Conservation (phyloP, 352 stramenopile genomes). For the Blastocystis sp. region DNA sequence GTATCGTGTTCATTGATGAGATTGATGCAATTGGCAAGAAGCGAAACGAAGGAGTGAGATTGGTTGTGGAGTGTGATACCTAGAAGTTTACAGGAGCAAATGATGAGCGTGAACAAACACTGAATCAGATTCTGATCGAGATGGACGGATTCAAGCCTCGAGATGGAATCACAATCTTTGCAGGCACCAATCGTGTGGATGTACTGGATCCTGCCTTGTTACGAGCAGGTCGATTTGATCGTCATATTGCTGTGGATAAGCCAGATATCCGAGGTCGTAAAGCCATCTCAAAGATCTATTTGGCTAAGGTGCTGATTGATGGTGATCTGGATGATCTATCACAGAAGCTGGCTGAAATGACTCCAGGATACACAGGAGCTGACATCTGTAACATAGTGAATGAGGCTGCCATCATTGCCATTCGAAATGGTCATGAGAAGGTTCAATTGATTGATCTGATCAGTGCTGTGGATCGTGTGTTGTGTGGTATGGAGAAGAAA, state of each 20-base stretch:
- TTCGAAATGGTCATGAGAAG: conserved; percentile 77
- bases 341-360: conserved; percentile 85
- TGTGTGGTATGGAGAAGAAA: conserved; percentile 89
- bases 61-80: not conserved
- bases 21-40: conserved; percentile 85
- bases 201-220: conserved; percentile 96
- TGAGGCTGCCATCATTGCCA: conserved; percentile 92
- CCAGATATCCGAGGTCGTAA: conserved; percentile 91
- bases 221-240: conserved; percentile 91
- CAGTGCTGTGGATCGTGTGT: conserved; percentile 89
- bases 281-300: conserved; percentile 92
- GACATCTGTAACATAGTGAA: conserved; percentile 99
- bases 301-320: conserved; percentile 86
- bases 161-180: conserved; percentile 89
- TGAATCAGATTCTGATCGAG: conserved; percentile 98
- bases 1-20: conserved; percentile 99
- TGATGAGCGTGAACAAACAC: conserved; percentile 97
- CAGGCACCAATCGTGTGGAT: conserved; percentile 92
- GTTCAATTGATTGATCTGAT: conserved; percentile 96
- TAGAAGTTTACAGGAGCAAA: conserved; percentile 74
- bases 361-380: conserved; percentile 79
- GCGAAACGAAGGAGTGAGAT: not conserved
- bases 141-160: conserved; percentile 97
- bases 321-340: conserved; percentile 81
- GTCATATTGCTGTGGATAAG: conserved; percentile 91